A percentile compares a stretch with the other conserved stretches of the same genome.
phyloP scores from a whole-genome alignment of 306 rosid genomes.

The Styphnolobium japonicum region DNA sequence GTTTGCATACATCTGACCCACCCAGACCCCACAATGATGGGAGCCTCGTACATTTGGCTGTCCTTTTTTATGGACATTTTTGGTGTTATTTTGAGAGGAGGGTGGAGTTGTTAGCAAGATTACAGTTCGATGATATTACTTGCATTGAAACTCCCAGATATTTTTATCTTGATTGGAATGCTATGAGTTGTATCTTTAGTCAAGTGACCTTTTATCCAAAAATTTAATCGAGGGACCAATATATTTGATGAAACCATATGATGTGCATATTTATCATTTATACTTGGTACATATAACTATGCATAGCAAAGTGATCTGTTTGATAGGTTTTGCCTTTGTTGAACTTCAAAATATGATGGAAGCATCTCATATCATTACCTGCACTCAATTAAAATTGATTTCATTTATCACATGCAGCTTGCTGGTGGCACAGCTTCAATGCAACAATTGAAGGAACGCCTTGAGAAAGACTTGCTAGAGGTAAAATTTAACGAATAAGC shows the following conservation, averaged over 20 bases:
- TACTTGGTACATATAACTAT: not conserved
- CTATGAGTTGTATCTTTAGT: conserved; percentile 2
- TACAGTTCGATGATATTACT: not conserved
- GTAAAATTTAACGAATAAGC: conserved; percentile 33
- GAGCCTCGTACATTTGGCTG: not conserved
- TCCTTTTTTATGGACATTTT: not conserved
- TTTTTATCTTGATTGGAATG: not conserved
- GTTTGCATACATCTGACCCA: not conserved
- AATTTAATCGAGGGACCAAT: not conserved
- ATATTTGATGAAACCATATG: conserved; percentile 2
- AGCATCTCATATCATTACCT: not conserved
- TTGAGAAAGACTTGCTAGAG: conserved; percentile 96
- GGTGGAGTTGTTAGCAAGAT: not conserved
- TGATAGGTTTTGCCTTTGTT: not conserved
- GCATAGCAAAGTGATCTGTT: not conserved
- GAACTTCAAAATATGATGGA: conserved; percentile 8
- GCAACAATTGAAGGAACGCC: conserved; percentile 97
- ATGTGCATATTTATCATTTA: not conserved
- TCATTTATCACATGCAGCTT: conserved; percentile 56
- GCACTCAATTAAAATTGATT: conserved; percentile 3
- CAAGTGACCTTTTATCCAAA: not conserved
- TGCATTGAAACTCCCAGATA: not conserved
- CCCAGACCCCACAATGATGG: not conserved
- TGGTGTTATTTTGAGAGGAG: not conserved
- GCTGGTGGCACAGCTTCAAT: conserved; percentile 99